phyloP scores from a whole-genome alignment of 345 rosid genomes.

The Capsella bursapastoris region DNA sequence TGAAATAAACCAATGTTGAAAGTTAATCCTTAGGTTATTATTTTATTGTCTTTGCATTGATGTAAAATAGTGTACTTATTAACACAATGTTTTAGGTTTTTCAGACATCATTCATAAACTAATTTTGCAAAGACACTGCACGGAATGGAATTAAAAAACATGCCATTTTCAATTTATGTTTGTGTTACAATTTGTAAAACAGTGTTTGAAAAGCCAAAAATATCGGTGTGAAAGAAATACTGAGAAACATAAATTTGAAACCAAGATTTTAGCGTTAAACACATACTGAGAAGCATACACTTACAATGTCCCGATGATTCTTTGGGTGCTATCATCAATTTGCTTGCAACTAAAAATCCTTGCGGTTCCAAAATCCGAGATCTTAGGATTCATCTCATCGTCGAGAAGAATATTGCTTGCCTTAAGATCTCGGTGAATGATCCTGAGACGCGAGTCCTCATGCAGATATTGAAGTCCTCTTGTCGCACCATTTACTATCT shows the following conservation, averaged over 20 bases:
- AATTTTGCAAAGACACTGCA: too few species aligned
- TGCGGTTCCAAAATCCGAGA: conserved; percentile 5
- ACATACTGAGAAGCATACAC: neutral
- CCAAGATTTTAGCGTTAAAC: neutral
- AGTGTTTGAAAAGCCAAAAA: too few species aligned
- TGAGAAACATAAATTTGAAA: neutral
- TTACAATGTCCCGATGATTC: conserved; percentile 8
- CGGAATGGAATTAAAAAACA: too few species aligned
- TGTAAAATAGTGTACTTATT: too few species aligned
- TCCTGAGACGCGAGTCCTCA: conserved; percentile 2
- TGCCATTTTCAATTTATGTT: neutral
- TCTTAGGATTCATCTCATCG: conserved; percentile 8
- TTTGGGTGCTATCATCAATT: conserved; percentile 11
- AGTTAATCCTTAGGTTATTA: too few species aligned
- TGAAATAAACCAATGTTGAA: neutral
- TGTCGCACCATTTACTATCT: neutral
- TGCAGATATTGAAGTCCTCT: conserved; percentile 24
- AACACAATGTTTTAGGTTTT: neutral
- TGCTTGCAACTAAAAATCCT: conserved; percentile 11
- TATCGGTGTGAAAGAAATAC: neutral
- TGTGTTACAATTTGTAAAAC: too few species aligned
- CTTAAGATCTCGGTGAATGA: conserved; percentile 25
- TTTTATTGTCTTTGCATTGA: too few species aligned
- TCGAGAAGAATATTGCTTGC: conserved; percentile 10
- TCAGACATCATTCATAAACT: neutral